phyloP scores from a whole-genome alignment of 495 filamentous ascomycete species.

The Penicillium malachiteum region DNA sequence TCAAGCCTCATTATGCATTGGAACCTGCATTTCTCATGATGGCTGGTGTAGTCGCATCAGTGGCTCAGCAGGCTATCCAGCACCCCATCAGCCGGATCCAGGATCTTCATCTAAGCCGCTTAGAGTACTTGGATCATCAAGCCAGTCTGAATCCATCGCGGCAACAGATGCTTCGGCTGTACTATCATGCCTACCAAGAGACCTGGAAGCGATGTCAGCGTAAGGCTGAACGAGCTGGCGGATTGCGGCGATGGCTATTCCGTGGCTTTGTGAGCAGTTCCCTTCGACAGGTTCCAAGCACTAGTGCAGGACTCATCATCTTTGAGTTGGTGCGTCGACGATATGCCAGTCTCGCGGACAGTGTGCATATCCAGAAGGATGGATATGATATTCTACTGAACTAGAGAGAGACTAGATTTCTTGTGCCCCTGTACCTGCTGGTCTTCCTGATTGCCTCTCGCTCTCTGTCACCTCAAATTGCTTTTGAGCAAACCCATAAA shows the following conservation, averaged over 20 bases:
- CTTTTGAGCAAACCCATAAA: too few relatives aligned
- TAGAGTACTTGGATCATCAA: slow-evolving; percentile 74
- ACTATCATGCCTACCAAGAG: slow-evolving; percentile 72
- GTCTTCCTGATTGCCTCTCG: background rate
- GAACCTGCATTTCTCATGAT: slow-evolving; percentile 79
- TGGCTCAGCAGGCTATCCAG: slow-evolving; percentile 75
- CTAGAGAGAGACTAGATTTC: slow-evolving; percentile 10
- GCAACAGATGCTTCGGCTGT: slow-evolving; percentile 57
- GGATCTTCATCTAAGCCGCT: slow-evolving; percentile 70
- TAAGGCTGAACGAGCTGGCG: slow-evolving; percentile 61
- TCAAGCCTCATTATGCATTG: slow-evolving; percentile 80
- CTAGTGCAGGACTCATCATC: slow-evolving; percentile 83
- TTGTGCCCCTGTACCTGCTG: background rate
- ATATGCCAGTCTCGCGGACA: slow-evolving; percentile 68
- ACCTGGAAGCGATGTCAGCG: slow-evolving; percentile 68
- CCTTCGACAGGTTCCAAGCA: slow-evolving; percentile 80
- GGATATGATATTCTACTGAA: slow-evolving; percentile 72
- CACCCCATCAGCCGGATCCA: slow-evolving; percentile 77
- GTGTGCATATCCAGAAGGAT: slow-evolving; percentile 62
- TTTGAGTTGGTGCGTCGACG: slow-evolving; percentile 84
- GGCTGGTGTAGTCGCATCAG: slow-evolving; percentile 72
- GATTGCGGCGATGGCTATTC: slow-evolving; percentile 72
- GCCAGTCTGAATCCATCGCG: slow-evolving; percentile 47
- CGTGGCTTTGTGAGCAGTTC: slow-evolving; percentile 72
- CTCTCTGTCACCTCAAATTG: background rate